Conservation (phyloP, 495 filamentous ascomycete genomes). For the Penicillium cinerascens region DNA sequence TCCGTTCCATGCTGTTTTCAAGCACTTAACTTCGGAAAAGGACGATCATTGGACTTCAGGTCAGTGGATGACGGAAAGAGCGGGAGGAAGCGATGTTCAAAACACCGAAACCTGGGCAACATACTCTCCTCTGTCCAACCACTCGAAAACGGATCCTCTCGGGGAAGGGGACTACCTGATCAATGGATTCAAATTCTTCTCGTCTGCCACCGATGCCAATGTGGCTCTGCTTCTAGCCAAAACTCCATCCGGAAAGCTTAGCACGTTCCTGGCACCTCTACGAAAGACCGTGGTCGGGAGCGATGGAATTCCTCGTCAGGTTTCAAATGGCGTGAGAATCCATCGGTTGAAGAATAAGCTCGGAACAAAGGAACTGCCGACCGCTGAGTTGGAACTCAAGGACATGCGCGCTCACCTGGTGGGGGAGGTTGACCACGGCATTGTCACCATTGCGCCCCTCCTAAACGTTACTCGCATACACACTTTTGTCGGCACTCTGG, state of each 20-base stretch:
- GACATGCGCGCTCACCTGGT: constrained; percentile 61
- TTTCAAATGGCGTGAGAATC: constrained; percentile 61
- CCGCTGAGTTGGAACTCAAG: constrained; percentile 64
- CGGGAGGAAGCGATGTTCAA: constrained; percentile 69
- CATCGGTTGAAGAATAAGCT: constrained; percentile 68
- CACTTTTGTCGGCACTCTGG: constrained; percentile 54
- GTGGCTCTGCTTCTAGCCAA: constrained; percentile 70
- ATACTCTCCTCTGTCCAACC: constrained; percentile 23
- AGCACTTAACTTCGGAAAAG: constrained; percentile 48
- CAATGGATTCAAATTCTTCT: constrained; percentile 76
- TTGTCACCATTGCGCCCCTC: constrained; percentile 61
- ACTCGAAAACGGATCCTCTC: constrained; percentile 6
- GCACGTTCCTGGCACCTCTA: constrained; percentile 66
- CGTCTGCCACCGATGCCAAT: constrained; percentile 67
- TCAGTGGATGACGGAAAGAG: constrained; percentile 86
- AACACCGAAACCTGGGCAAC: constrained; percentile 65
- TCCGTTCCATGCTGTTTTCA: constrained; percentile 50
- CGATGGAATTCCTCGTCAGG: constrained; percentile 20
- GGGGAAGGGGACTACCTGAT: constrained; percentile 42
- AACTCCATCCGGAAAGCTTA: constrained; percentile 51
- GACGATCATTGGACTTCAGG: constrained; percentile 71
- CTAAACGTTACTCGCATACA: constrained; percentile 69
- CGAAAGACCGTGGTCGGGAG: constrained; percentile 36
- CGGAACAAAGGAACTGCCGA: constrained; percentile 65
- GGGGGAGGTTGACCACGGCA: constrained; percentile 59